Percentiles rank a stretch among this genome's conserved stretches.
phyloP scores from a whole-genome alignment of 2,329 filamentous ascomycete species.

The Microcyclospora tardicrescens region DNA sequence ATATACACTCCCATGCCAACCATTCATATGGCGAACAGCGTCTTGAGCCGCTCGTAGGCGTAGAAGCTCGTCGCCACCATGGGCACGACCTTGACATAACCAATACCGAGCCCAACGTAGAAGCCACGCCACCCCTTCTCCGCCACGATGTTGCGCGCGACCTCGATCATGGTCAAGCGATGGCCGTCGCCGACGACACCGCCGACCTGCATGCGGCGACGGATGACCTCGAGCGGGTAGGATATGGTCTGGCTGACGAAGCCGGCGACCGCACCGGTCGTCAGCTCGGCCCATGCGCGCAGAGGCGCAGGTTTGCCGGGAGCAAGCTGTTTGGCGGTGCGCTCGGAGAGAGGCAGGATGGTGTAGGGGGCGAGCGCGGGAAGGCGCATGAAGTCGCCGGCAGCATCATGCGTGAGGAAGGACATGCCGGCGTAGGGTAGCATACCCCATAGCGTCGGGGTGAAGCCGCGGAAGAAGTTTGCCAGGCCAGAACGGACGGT shows the following conservation, averaged over 20 bases:
- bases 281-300: constrained; percentile 74
- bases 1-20: too few relatives aligned
- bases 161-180: constrained; percentile 65
- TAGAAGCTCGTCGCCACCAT: constrained; percentile 66
- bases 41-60: constrained; percentile 53
- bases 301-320: constrained; percentile 54
- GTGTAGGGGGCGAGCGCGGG: constrained; percentile 58
- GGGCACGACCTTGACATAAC: constrained; percentile 86
- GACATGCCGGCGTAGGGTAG: constrained; percentile 91
- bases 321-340: constrained; percentile 23
- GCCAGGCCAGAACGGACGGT: constrained; percentile 55
- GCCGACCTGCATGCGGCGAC: constrained; percentile 89
- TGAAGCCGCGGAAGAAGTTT: constrained; percentile 95
- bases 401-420: constrained; percentile 87
- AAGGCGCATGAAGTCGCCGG: constrained; percentile 68
- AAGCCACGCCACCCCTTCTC: constrained; percentile 72
- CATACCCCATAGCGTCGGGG: constrained; percentile 85
- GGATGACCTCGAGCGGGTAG: constrained; percentile 86
- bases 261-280: constrained; percentile 72
- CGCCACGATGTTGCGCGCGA: constrained; percentile 57
- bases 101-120: constrained; percentile 86
- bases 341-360: constrained; percentile 49
- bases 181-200: constrained; percentile 87
- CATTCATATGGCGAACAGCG: constrained; percentile 35
- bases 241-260: constrained; percentile 82